Evolutionary conservation across 345 rosid species (phyloP), one percentile per base, ranked within the genome.

Genomic region (Eucalyptus lansdowneana): DNA sequence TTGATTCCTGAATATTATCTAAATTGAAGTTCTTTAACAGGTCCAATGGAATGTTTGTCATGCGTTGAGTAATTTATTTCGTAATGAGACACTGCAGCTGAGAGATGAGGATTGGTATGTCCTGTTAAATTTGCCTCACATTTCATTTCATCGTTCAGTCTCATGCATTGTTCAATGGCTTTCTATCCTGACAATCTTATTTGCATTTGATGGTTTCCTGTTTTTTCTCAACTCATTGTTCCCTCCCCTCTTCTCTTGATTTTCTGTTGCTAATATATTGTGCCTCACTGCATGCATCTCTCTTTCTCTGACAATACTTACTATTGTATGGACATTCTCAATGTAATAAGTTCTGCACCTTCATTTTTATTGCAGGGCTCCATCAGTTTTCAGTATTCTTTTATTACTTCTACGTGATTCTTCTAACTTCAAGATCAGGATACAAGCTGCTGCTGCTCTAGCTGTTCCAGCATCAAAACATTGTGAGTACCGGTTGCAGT

Each of bases 21-120:
- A 88, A 81, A 37, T 81, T 14, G 90, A 87, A 72, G 67, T 89
- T 67, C 65, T 72, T 89, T 90, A 88, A 92, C 96, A 97, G 99
- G 99, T 97, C 87, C 99, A 97, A 76, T 97, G 99, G 99, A 97
- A 97, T 94, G 99, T 95, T 87, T 97, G 99, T 91, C 96, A 97
- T 87, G 98, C 99, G 34, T 91, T 97, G 91, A 96, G 99, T 94
- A 95, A 95, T 87, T 94, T 97, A 88, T 97, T 97, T 91, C 92
- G 95, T 87, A 97, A 96, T 56, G 95, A 95, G 92, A 94, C 99
- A 54, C 88, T 97, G 89, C 92, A 92, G 88, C 94, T 96, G 90
- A 96, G 93, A 90, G 95, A 97, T 88, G 94, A 93, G 97, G 98
- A 96, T 87, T 97, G 99, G 99, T 97, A 95, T 89, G 94, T 44